A percentile compares a stretch with the other conserved stretches of the same genome.
Evolutionary conservation across 2,329 filamentous ascomycete genomes (phyloP).

Genomic region (Penicillium thymicola): DNA sequence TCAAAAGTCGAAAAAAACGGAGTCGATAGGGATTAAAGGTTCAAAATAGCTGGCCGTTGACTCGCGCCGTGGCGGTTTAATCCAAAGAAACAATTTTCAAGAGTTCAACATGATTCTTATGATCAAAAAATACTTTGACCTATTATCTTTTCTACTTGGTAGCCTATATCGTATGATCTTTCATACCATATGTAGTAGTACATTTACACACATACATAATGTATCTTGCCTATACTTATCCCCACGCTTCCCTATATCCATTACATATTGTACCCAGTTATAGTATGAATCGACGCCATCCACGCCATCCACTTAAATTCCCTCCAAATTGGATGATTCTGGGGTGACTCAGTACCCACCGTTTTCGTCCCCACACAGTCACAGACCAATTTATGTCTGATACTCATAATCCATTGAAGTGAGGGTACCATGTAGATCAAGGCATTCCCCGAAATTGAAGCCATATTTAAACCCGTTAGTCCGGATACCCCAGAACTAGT

Average conservation of each 20-base stretch:
- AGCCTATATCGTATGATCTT: background rate
- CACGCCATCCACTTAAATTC: background rate
- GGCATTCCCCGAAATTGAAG: background rate
- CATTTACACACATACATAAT: too few relatives aligned
- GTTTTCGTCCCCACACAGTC: background rate
- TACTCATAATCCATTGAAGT: background rate
- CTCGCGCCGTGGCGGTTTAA: slow-evolving; percentile 45
- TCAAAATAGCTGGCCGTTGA: slow-evolving; percentile 42
- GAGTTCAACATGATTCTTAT: slow-evolving; percentile 37
- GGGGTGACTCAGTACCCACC: background rate
- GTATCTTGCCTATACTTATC: background rate
- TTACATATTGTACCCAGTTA: background rate
- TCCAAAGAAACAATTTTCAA: slow-evolving; percentile 39
- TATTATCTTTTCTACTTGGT: slow-evolving; percentile 15
- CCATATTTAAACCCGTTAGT: background rate
- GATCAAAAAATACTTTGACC: slow-evolving; percentile 23
- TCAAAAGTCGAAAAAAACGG: slow-evolving; percentile 35
- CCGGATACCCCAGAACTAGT: background rate
- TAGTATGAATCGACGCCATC: background rate
- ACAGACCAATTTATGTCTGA: background rate
- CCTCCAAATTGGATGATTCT: background rate
- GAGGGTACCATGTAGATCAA: background rate
- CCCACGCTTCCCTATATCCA: background rate
- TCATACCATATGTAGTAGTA: too few relatives aligned
- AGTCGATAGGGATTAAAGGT: slow-evolving; percentile 43